A percentile compares a stretch with the other conserved stretches of the same genome.
Evolutionary conservation across 768 basidiomycete genomes (phyloP).

Genomic region (Leucosporidium yakuticum): DNA sequence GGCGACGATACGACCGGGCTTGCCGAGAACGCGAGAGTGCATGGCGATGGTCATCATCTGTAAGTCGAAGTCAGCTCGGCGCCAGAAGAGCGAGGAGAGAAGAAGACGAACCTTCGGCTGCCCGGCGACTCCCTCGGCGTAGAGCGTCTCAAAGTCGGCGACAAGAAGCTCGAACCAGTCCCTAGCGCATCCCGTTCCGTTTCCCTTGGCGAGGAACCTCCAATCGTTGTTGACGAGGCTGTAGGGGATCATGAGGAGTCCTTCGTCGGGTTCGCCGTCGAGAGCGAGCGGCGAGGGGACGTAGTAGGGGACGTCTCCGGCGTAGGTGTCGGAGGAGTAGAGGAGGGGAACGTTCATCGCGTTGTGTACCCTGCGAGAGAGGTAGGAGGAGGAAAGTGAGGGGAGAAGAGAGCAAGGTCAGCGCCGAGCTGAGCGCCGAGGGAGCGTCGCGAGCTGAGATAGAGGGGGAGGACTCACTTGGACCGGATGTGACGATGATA

Average conservation of each 20-base stretch:
- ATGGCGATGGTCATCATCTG: slow-evolving; percentile 36
- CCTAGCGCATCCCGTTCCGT: not conserved
- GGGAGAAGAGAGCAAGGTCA: too few species aligned
- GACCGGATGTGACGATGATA: too few species aligned
- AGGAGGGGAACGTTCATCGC: slow-evolving; percentile 27
- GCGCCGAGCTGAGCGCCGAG: too few species aligned
- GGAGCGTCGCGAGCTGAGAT: too few species aligned
- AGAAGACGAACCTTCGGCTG: not conserved
- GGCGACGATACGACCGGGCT: slow-evolving; percentile 11
- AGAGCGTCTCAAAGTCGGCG: slow-evolving; percentile 12
- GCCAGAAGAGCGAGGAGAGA: not conserved
- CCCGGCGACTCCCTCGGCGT: slow-evolving; percentile 6
- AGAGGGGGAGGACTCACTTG: too few species aligned
- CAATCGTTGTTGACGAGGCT: slow-evolving; percentile 12
- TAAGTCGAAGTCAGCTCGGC: not conserved
- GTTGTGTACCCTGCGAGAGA: slow-evolving; percentile 30
- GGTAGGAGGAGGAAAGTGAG: slow-evolving; percentile 22
- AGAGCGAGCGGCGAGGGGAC: slow-evolving; percentile 12
- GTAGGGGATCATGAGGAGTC: slow-evolving; percentile 25
- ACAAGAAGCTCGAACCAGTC: slow-evolving; percentile 17
- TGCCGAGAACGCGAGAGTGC: slow-evolving; percentile 38
- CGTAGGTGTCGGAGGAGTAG: slow-evolving; percentile 36
- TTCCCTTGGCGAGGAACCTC: slow-evolving; percentile 5
- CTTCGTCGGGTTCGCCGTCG: slow-evolving; percentile 20
- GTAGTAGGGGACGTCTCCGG: slow-evolving; percentile 32